phyloP scores from a whole-genome alignment of 1,284 basidiomycete species.

The Rhodofomes roseus region DNA sequence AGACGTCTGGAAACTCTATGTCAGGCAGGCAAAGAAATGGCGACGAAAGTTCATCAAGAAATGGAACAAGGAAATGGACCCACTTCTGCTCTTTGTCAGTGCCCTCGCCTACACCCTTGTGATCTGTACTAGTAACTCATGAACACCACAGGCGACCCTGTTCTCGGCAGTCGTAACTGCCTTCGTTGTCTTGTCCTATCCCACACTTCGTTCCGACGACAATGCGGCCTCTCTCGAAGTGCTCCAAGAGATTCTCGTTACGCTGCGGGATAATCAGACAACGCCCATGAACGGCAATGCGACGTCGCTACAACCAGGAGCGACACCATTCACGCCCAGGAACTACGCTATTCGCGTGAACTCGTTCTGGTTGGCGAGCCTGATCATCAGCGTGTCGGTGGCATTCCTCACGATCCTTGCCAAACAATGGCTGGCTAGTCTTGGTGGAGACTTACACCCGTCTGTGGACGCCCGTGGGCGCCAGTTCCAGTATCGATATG shows the following conservation, averaged over 20 bases:
- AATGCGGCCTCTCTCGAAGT: conserved; percentile 10
- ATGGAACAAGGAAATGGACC: background rate
- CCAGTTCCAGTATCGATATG: conserved; percentile 13
- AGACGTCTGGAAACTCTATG: background rate
- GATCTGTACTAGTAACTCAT: background rate
- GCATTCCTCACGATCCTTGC: conserved; percentile 2
- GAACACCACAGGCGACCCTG: conserved; percentile 19
- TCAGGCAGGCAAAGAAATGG: background rate
- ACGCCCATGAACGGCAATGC: background rate
- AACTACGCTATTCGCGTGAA: background rate
- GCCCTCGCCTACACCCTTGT: background rate
- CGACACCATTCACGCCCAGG: background rate
- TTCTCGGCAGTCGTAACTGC: conserved; percentile 26
- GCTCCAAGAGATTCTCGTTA: conserved; percentile 11
- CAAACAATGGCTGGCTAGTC: conserved; percentile 11
- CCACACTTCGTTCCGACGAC: conserved; percentile 16
- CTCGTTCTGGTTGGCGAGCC: conserved; percentile 2
- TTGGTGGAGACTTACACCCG: conserved; percentile 7
- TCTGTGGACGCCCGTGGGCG: conserved; percentile 2
- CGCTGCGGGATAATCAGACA: background rate
- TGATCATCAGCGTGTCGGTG: conserved; percentile 2
- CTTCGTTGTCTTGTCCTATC: conserved; percentile 21
- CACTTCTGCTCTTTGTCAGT: background rate
- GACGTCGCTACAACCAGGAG: background rate
- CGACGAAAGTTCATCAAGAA: background rate